Conservation (phyloP, 2,329 filamentous ascomycete species). For the Claviceps sp. region DNA sequence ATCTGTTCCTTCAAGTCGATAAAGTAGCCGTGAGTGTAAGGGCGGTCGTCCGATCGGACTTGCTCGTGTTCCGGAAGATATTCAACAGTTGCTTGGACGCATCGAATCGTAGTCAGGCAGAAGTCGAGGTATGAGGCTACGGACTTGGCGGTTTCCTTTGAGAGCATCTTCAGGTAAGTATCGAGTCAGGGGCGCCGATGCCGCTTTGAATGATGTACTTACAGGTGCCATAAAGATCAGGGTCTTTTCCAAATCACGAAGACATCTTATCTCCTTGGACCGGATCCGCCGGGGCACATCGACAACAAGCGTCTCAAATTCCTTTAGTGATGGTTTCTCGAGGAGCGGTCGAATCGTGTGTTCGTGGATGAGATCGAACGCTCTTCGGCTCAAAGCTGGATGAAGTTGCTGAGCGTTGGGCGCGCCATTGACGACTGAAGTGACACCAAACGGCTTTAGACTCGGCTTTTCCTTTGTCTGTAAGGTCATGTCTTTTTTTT, state of each 20-base stretch:
- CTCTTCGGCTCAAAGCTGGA: constrained; percentile 52
- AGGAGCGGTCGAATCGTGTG: constrained; percentile 68
- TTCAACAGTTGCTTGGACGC: constrained; percentile 79
- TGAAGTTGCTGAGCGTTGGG: constrained; percentile 35
- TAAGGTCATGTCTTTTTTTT: constrained; percentile 35
- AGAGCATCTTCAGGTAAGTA: constrained; percentile 55
- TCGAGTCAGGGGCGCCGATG: constrained; percentile 16
- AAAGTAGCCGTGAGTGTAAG: constrained; percentile 93
- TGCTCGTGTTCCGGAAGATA: constrained; percentile 78
- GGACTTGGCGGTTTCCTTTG: constrained; percentile 69
- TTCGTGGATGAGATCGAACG: constrained; percentile 66
- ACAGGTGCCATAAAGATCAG: constrained; percentile 84
- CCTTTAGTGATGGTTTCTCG: constrained; percentile 56
- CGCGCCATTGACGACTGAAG: constrained; percentile 47
- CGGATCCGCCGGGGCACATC: constrained; percentile 69
- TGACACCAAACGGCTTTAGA: constrained; percentile 20
- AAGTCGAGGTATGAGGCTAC: constrained; percentile 68
- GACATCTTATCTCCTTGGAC: constrained; percentile 74
- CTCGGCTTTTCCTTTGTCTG: constrained; percentile 19
- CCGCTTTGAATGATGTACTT: constrained; percentile 38
- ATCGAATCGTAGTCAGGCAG: constrained; percentile 79
- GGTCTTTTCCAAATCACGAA: constrained; percentile 89
- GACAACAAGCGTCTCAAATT: constrained; percentile 68
- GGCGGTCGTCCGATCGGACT: constrained; percentile 68
- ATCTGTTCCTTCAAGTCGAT: constrained; percentile 94